These are phyloP conservation scores for Micractinium conductrix DNA, from an alignment of 139 green algal genomes.

Conservation along the genomic window DNA sequence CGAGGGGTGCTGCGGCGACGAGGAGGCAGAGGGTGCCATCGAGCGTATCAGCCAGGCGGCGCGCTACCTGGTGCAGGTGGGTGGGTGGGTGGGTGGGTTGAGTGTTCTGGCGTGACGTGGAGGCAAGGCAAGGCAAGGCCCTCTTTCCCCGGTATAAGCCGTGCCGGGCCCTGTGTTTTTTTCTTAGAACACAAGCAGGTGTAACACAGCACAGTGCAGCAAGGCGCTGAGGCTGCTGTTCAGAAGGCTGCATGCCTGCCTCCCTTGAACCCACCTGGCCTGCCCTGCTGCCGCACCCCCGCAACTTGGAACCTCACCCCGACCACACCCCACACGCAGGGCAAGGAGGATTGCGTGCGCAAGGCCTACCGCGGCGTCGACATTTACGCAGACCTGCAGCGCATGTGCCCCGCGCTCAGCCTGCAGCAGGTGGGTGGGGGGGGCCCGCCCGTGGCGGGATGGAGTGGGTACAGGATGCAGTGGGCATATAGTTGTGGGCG, in stretches of 20 bases:
- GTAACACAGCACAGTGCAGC: no score
- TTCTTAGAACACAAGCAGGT: not conserved
- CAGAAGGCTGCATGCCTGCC: no score
- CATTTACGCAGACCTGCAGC: slow-evolving; percentile 48
- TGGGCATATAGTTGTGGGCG: no score
- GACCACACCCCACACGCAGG: slow-evolving; percentile 46
- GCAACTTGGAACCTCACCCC: no score
- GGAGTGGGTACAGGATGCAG: no score
- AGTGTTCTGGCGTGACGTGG: not conserved
- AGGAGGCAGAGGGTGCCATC: slow-evolving; percentile 46
- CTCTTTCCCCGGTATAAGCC: no score
- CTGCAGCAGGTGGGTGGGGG: slow-evolving; percentile 49
- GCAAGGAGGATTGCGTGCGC: slow-evolving; percentile 64
- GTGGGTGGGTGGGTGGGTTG: not conserved
- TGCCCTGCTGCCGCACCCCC: not conserved
- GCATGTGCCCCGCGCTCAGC: slow-evolving; percentile 50
- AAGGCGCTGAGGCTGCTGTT: no score
- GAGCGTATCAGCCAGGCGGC: slow-evolving; percentile 55
- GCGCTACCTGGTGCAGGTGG: slow-evolving; percentile 53
- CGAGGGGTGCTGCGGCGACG: slow-evolving; percentile 32
- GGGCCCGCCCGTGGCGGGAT: no score
- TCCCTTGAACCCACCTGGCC: not conserved
- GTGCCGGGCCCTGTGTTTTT: not conserved
- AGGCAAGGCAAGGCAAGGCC: no score
- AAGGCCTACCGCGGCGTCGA: slow-evolving; percentile 56